Evolutionary conservation across 148 eudicot genomes (phyloP).

Genomic region (Oxyria digyna): DNA sequence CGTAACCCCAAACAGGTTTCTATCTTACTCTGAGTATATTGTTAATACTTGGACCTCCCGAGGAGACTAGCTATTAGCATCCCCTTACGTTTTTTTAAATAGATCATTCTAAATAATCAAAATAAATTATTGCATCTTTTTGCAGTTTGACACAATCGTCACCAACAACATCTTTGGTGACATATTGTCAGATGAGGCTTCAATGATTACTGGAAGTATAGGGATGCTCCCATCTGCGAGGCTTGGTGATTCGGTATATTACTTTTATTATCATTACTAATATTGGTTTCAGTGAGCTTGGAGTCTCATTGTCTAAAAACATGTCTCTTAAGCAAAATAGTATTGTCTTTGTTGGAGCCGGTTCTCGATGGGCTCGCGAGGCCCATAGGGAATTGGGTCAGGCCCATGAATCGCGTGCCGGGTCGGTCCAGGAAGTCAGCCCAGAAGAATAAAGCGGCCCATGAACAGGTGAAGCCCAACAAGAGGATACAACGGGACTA

Average conservation of each 20-base stretch:
- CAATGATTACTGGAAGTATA: conserved; percentile 95
- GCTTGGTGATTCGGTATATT: conserved; percentile 48
- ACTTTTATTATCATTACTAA: background rate
- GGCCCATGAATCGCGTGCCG: too few species aligned
- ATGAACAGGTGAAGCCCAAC: too few species aligned
- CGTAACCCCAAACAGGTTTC: conserved; percentile 90
- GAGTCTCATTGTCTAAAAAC: background rate
- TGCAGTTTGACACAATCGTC: conserved; percentile 86
- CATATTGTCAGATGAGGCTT: conserved; percentile 90
- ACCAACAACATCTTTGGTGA: conserved; percentile 95
- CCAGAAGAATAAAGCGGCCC: too few species aligned
- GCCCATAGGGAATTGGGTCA: too few species aligned
- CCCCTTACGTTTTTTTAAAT: background rate
- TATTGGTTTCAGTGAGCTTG: background rate
- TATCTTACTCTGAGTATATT: background rate
- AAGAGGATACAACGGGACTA: too few species aligned
- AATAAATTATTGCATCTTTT: background rate
- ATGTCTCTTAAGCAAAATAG: background rate
- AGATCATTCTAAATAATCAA: background rate
- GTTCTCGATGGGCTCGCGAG: too few species aligned
- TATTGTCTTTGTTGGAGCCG: too few species aligned
- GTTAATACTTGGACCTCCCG: background rate
- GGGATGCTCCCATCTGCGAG: conserved; percentile 99
- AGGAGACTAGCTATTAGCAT: background rate
- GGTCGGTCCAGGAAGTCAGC: too few species aligned